Base-by-base conservation (phyloP, 441 rosid species). In the Gossypium schwendimanii region DNA sequence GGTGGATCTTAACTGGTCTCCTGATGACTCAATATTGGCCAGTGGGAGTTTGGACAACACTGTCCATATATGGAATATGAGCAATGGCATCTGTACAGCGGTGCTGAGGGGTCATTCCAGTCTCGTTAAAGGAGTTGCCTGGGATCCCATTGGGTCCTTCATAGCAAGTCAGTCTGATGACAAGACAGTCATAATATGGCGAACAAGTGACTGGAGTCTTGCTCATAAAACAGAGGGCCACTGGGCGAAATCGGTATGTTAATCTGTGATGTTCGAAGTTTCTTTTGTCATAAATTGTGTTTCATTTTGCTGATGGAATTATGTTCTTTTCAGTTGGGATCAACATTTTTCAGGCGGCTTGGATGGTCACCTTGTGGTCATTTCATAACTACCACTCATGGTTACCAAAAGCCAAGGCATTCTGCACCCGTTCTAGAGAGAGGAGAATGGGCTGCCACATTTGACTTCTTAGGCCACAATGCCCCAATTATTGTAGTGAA, bases 1-100 rank as follows among this genome's bases (percentile, higher is more conserved):
- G 99, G 99, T 95, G 90, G 99, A 95, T 95, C 96, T 93, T 81
- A 95, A 95, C 83, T 95, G 99, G 99, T 95, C 99, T 79, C 96
- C 98, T 70, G 99, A 95, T 89, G 99, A 95, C 79, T 88, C 87
- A 44, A 88, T 83, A 82, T 76, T 95, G 75, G 98, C 98, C 68
- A 95, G 98, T 74, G 99, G 97, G 72, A 93, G 99, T 88, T 81
- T 95, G 80, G 99, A 93, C 83, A 95, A 95, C 78, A 95, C 99
- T 2, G 75, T 95, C 68, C 97, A 91, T 78, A 83, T 95, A 54
- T 95, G 99, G 99, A 88, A 93, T 78, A 90, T 89, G 98, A 87
- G 85, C 81, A 93, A 69, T 73, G 99, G 99, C 61, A 88, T 91
- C 66, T 93, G 98, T 84, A 93, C 88, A 18, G 93, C 99, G 73